Evolutionary conservation across 768 basidiomycete species (phyloP), one percentile per base, ranked within the genome.

Genomic region (Leccinum longicurvipes): DNA sequence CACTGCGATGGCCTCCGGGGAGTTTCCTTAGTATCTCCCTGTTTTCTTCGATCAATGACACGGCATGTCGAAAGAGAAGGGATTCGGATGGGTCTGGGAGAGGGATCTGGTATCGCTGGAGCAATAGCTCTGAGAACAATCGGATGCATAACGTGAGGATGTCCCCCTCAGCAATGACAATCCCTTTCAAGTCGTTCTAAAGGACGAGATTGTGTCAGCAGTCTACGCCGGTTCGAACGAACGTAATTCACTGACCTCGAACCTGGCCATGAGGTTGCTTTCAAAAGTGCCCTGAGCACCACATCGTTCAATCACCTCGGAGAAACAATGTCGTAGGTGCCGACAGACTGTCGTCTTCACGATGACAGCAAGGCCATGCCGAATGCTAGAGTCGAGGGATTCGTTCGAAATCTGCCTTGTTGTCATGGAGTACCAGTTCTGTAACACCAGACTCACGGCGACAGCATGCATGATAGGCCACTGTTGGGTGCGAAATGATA

Each of bases 241-340:
- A n/a, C n/a, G n/a, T n/a, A n/a, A n/a, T n/a, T n/a, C n/a, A n/a
- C n/a, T n/a, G n/a, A 83, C 84, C 73, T 83, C 79, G 39, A 81
- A 76, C 44, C 74, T 73, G 5, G 79, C 77, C 73, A 86, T 78
- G 60, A 82, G 80, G 61, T 86, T 87, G 52, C 81, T 78, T 50
- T 82, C 84, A 54, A 85, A 86, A 0, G 82, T 78, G 4, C 85
- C 84, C 68, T 86, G 84, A 3, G 83, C 85, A 49, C 85, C 85
- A 56, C 82, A 84, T 12, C 85, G 76, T 59, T 87, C 85, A 8
- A 81, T 75, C 17, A 86, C 73, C 54, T 80, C 79, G 15, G 77
- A 69, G 8, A 76, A 71, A 56, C 77, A 79, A n/a, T 78, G 72
- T 58, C 82, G 80, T 59, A 79, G 77, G 54, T 84, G 82, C 6